phyloP scores from a whole-genome alignment of 169 alveolate genomes.

The Plasmodium billcollinsi region DNA sequence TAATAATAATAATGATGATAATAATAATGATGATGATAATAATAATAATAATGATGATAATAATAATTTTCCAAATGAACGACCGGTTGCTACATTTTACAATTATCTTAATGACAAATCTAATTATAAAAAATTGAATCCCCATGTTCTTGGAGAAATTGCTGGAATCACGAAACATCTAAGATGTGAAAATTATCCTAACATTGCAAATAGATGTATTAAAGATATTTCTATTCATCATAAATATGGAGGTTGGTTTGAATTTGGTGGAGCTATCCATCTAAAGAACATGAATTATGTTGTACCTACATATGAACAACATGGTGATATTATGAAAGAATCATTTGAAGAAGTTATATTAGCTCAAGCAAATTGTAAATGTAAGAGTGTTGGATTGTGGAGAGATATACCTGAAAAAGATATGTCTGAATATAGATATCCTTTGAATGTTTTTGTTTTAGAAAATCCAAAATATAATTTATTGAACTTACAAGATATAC shows the following conservation, averaged over 20 bases:
- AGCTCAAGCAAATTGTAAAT: constrained; percentile 43
- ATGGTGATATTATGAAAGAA: constrained; percentile 35
- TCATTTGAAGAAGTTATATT: constrained; percentile 37
- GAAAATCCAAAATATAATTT: constrained; percentile 54
- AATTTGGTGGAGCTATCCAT: constrained; percentile 54
- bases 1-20: no score
- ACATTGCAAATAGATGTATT: constrained; percentile 3
- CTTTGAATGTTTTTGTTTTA: constrained; percentile 33
- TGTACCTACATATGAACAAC: constrained; percentile 17
- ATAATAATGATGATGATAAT: no score
- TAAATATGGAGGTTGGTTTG: constrained; percentile 76
- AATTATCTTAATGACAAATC: constrained; percentile 20
- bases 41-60: no score
- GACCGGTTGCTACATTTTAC: constrained; percentile 27
- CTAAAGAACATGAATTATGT: constrained; percentile 32
- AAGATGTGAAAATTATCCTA: constrained; percentile 10
- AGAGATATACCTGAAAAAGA: constrained; percentile 52
- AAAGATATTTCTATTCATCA: constrained; percentile 54
- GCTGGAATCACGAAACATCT: constrained; percentile 68
- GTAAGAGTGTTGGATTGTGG: constrained; percentile 44
- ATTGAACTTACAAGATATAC: constrained; percentile 27
- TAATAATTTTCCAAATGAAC: no score
- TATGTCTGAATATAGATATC: constrained; percentile 41
- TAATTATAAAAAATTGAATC: constrained; percentile 37
- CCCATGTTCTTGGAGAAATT: constrained; percentile 58